Evolutionary conservation across 805 yeast genomes (phyloP), one percentile per base, ranked within the genome.

Genomic region (Yamadazyma sp.): DNA sequence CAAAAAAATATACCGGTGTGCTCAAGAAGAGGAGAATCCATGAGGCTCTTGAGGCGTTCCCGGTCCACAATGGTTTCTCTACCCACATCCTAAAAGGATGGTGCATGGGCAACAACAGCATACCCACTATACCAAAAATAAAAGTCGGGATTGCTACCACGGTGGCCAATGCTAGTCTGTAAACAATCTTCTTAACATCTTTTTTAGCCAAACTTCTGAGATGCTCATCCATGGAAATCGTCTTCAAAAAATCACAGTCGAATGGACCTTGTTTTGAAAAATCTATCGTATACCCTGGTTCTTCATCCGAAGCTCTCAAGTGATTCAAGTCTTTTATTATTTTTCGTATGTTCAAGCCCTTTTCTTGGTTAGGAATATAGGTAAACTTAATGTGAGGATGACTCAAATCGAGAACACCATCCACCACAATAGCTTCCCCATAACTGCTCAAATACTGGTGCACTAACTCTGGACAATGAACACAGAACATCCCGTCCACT

Each of bases 1-100:
- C 82, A 55, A 78, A 80, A 52, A 84, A 80, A 51, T 82, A 84
- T 1, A 82, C 82, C 0, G 89, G 88, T 0, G 91, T 80, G 31
- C 89, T 71, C 38, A 83, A 58, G 28, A 80, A 57, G 40, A 84
- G 70, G 37, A 84, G 57, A 5, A 80, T 70, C 87, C 89, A 82
- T n/a, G 75, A 71, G 40, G 70, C 75, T 32, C 87, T 55, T 1
- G 81, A 63, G 1, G 73, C 82, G 45, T 75, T 73, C 0, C 86
- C 87, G 1, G 54, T 66, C 84, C 84, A 78, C 15, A 79, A 51
- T 1, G 87, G 83, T 39, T 67, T 70, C 53, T 77, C 78, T 3
- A 79, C 60, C 81, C 84, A 82, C 43, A 47, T 52, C 17, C 77
- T 59, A 40, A 77, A 69, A 0, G 40, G 16, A 44, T 73, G 68